phyloP scores from a whole-genome alignment of 305 asterid genomes.

The Fraxinus xanthoxyloides region DNA sequence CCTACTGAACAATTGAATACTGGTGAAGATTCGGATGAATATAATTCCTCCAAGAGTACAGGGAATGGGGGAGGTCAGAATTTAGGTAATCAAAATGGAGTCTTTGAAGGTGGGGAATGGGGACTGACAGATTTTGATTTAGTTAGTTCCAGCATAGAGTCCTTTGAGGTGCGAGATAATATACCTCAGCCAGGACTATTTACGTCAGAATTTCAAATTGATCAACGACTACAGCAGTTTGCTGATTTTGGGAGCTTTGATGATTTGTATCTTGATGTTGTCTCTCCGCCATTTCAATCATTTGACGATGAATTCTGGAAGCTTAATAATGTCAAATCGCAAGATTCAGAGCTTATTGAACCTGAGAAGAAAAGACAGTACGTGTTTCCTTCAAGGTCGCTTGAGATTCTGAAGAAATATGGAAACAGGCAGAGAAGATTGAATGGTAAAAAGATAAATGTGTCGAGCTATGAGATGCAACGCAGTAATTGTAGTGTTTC shows the following conservation, averaged over 20 bases:
- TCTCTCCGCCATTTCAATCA: constrained; percentile 3
- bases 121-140: background rate
- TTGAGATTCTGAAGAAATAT: constrained; percentile 30
- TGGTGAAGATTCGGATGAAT: background rate
- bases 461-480: background rate
- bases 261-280: background rate
- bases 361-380: background rate
- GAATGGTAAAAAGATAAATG: background rate
- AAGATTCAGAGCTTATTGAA: background rate
- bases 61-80: background rate
- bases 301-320: background rate
- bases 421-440: constrained; percentile 17
- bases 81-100: background rate
- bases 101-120: background rate
- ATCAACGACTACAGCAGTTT: background rate
- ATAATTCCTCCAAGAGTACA: background rate
- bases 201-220: background rate
- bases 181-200: background rate
- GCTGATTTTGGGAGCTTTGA: background rate
- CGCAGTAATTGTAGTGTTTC: background rate
- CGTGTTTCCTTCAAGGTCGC: background rate
- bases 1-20: background rate
- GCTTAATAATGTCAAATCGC: background rate
- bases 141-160: background rate
- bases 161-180: background rate